A percentile compares a stretch with the other conserved stretches of the same genome.
Conservation (phyloP, 1,139 yeast genomes). For the Ashbya aceris region DNA sequence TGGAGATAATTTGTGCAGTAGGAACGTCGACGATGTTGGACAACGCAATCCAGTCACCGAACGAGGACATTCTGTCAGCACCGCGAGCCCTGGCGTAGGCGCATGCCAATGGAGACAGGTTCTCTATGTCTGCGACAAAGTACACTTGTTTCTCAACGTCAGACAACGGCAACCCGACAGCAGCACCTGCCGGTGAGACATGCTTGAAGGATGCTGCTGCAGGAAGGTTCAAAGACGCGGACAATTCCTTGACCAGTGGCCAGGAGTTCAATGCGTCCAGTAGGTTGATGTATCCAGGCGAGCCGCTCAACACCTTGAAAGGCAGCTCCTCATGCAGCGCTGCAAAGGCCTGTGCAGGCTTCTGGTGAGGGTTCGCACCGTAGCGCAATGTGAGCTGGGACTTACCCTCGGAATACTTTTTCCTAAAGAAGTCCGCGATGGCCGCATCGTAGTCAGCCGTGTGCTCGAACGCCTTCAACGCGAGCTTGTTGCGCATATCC, state of each 20-base stretch:
- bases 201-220: conserved; percentile 99
- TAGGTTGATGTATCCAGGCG: conserved; percentile 95
- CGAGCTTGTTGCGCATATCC: conserved; percentile 71
- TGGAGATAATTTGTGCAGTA: conserved; percentile 93
- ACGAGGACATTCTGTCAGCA: conserved; percentile 98
- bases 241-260: conserved; percentile 96
- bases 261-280: conserved; percentile 95
- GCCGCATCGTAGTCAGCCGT: conserved; percentile 96
- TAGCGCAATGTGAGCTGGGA: conserved; percentile 91
- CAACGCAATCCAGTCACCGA: conserved; percentile 96
- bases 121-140: conserved; percentile 90
- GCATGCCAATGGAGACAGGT: conserved; percentile 90
- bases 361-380: conserved; percentile 98
- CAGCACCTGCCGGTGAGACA: conserved; percentile 98
- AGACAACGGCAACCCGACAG: conserved; percentile 86
- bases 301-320: conserved; percentile 84
- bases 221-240: conserved; percentile 88
- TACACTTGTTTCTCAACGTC: conserved; percentile 91
- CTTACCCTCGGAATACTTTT: conserved; percentile 83
- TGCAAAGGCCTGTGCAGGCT: conserved; percentile 96
- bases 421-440: conserved; percentile 94
- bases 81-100: conserved; percentile 99
- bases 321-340: conserved; percentile 74
- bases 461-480: conserved; percentile 95
- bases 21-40: conserved; percentile 93